These are phyloP conservation scores for Elaeis guineensis DNA, from an alignment of 176 grass and related monocot species.

Conservation along the genomic window DNA sequence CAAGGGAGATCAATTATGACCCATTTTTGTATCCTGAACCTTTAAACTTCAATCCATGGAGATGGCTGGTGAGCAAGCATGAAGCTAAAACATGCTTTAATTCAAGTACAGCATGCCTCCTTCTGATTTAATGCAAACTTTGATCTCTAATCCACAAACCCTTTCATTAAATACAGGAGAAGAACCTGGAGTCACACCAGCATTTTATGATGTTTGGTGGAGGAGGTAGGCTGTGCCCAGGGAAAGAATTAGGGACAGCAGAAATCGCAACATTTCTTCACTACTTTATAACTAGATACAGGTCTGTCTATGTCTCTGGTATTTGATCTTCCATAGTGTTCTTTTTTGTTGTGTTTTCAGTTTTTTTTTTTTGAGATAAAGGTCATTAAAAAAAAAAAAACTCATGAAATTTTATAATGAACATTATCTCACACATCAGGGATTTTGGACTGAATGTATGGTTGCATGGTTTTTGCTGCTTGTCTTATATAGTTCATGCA, in stretches of 20 bases:
- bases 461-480: too few species aligned
- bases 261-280: constrained; percentile 91
- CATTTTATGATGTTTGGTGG: constrained; percentile 97
- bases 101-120: too few species aligned
- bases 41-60: constrained; percentile 84
- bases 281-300: constrained; percentile 83
- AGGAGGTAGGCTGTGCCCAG: constrained; percentile 78
- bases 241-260: constrained; percentile 75
- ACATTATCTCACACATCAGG: too few species aligned
- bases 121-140: too few species aligned
- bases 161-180: constrained; percentile 43
- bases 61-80: constrained; percentile 77
- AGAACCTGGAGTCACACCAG: constrained; percentile 59
- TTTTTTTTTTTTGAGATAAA: too few species aligned
- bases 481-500: too few species aligned
- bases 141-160: constrained; percentile 11
- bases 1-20: constrained; percentile 96
- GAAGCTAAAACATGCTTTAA: too few species aligned
- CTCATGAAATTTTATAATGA: too few species aligned
- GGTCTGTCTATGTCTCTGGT: constrained; percentile 20
- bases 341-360: too few species aligned
- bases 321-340: too few species aligned
- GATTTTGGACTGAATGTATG: too few species aligned
- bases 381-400: too few species aligned
- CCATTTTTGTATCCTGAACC: constrained; percentile 74